These are phyloP conservation scores for Hyphodiscus sp. DNA, from an alignment of 2,329 filamentous ascomycete species.

Conservation along the genomic window DNA sequence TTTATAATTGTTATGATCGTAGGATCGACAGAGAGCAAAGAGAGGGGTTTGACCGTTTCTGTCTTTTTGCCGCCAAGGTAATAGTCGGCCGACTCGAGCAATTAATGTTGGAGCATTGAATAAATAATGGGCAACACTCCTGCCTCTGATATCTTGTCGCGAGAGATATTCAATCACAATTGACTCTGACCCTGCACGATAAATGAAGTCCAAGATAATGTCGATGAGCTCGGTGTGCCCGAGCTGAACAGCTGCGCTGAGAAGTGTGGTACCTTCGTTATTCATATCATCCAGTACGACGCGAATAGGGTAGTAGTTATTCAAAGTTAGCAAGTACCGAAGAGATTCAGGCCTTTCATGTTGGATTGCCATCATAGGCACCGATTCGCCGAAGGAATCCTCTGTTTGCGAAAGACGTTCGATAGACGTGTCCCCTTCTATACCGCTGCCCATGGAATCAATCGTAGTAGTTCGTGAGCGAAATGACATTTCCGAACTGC, in stretches of 20 bases:
- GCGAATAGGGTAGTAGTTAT: slow-evolving; percentile 65
- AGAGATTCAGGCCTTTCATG: slow-evolving; percentile 65
- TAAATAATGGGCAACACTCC: slow-evolving; percentile 90
- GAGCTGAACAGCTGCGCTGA: slow-evolving; percentile 86
- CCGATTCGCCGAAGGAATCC: slow-evolving; percentile 68
- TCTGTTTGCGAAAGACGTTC: slow-evolving; percentile 69
- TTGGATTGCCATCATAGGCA: slow-evolving; percentile 81
- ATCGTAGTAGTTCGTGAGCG: slow-evolving; percentile 74
- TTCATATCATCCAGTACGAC: slow-evolving; percentile 77
- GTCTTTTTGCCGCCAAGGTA: slow-evolving; percentile 87
- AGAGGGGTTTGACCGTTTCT: slow-evolving; percentile 97
- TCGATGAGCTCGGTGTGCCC: slow-evolving; percentile 70
- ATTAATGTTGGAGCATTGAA: slow-evolving; percentile 87
- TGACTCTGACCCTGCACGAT: slow-evolving; percentile 46
- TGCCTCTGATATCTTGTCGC: slow-evolving; percentile 74
- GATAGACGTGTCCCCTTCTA: slow-evolving; percentile 83
- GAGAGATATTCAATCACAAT: slow-evolving; percentile 63
- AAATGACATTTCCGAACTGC: slow-evolving; percentile 76
- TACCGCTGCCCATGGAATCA: slow-evolving; percentile 62
- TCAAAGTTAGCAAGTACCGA: slow-evolving; percentile 70
- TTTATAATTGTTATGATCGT: slow-evolving; percentile 83
- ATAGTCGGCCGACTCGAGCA: slow-evolving; percentile 62
- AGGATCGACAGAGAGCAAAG: slow-evolving; percentile 90
- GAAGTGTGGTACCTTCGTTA: slow-evolving; percentile 79
- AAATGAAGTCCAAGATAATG: slow-evolving; percentile 65